These are phyloP conservation scores for Triticum monococcum DNA, from an alignment of 176 grass and related monocot species.

Conservation along the genomic window DNA sequence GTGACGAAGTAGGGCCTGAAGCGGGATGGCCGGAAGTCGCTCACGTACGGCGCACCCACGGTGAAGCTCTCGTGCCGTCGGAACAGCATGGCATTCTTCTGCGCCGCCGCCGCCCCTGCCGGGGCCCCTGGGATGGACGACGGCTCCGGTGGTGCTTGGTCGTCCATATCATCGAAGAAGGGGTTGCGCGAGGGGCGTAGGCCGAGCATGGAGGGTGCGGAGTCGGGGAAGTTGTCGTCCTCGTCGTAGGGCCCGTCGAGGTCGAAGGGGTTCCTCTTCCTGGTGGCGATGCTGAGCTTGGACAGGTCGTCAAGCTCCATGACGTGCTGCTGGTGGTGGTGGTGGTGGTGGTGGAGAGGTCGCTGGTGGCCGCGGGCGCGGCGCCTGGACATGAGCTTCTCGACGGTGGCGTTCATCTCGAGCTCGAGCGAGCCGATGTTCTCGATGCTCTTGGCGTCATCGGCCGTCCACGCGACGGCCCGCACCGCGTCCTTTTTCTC, in stretches of 20 bases:
- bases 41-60: neutral
- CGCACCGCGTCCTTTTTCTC: neutral
- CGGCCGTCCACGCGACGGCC: slow-evolving; percentile 38
- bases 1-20: slow-evolving; percentile 48
- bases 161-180: neutral
- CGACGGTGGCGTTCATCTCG: slow-evolving; percentile 50
- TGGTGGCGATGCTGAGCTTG: neutral
- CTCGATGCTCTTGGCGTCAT: slow-evolving; percentile 50
- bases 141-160: neutral
- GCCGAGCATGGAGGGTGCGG: slow-evolving; percentile 44
- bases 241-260: neutral
- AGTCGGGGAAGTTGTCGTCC: slow-evolving; percentile 34
- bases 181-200: slow-evolving; percentile 18
- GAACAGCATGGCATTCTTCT: slow-evolving; percentile 5
- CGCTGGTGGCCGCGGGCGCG: slow-evolving; percentile 10
- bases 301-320: slow-evolving; percentile 37
- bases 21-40: slow-evolving; percentile 22
- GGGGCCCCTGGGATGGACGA: neutral
- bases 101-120: too few relatives aligned
- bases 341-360: neutral
- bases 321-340: neutral
- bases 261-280: slow-evolving; percentile 38
- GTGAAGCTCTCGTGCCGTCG: slow-evolving; percentile 65
- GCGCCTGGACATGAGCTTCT: slow-evolving; percentile 49
- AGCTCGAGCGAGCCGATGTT: slow-evolving; percentile 48